These are phyloP conservation scores for Lupinus albus DNA, from an alignment of 306 rosid genomes.

Conservation along the genomic window DNA sequence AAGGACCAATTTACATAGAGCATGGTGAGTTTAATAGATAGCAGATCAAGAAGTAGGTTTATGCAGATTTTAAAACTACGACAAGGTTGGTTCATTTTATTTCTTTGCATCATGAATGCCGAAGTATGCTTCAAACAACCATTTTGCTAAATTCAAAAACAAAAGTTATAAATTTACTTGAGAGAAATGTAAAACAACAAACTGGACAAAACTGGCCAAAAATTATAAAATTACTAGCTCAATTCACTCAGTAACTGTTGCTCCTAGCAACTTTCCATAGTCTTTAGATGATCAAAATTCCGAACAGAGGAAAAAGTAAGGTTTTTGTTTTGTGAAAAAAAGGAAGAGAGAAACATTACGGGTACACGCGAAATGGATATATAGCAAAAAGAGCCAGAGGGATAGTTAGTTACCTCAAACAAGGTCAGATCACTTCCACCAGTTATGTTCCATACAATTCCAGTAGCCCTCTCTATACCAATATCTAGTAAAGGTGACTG, in stretches of 20 bases:
- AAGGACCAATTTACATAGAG: conserved; percentile 27
- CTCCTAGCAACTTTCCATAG: conserved; percentile 12
- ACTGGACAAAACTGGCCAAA: no score
- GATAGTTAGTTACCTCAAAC: conserved; percentile 67
- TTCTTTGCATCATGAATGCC: conserved; percentile 26
- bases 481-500: conserved; percentile 96
- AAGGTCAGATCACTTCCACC: conserved; percentile 97
- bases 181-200: conserved; percentile 2
- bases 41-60: conserved; percentile 26
- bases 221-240: no score
- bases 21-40: conserved; percentile 18
- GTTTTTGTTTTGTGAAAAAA: neutral
- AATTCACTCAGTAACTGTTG: conserved; percentile 5
- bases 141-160: conserved; percentile 31
- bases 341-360: neutral
- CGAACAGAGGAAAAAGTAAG: conserved; percentile 1
- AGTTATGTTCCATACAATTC: conserved; percentile 98
- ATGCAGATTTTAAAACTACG: neutral
- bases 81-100: conserved; percentile 7
- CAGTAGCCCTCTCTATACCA: conserved; percentile 98
- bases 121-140: conserved; percentile 15
- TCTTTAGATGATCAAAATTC: conserved; percentile 26
- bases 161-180: conserved; percentile 9
- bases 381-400: conserved; percentile 26
- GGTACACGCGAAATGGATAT: conserved; percentile 3